A percentile compares a stretch with the other conserved stretches of the same genome.
Conservation (phyloP, 805 yeast species). For the Metschnikowia lochheadii region DNA sequence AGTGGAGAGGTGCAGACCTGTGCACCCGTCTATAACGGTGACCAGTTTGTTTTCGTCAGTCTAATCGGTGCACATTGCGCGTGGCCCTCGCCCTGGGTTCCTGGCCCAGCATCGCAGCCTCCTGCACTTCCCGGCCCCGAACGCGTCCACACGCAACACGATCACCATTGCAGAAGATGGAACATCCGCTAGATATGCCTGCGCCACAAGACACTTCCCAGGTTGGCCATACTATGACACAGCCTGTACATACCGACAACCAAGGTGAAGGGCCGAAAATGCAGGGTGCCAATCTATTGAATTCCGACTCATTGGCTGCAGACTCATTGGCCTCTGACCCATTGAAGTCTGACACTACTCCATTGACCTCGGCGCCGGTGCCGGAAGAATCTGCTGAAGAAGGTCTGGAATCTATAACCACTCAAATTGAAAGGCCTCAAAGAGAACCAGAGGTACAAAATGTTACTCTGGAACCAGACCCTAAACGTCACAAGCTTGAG, state of each 20-base stretch:
- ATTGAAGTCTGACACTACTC: not conserved
- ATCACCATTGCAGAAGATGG: not conserved
- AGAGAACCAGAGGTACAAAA: not conserved
- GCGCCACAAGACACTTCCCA: not conserved
- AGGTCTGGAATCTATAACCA: not conserved
- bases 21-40: too few relatives aligned
- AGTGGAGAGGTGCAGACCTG: too few relatives aligned
- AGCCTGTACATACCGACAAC: not conserved
- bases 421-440: not conserved
- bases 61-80: not conserved
- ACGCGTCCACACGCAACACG: conserved; percentile 2
- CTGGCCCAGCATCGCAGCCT: conserved; percentile 2
- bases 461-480: not conserved
- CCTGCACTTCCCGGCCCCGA: conserved; percentile 3
- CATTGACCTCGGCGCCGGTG: not conserved
- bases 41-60: too few relatives aligned
- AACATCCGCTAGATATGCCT: conserved; percentile 1
- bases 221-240: not conserved
- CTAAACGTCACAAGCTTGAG: conserved; percentile 1
- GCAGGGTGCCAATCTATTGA: not conserved
- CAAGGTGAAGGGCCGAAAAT: not conserved
- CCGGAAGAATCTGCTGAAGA: not conserved
- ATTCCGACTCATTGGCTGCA: too few relatives aligned
- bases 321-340: too few relatives aligned
- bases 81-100: not conserved